A percentile compares a stretch with the other conserved stretches of the same genome.
Evolutionary conservation across 768 basidiomycete species (phyloP).

Genomic region (Hirschioporus abietinus): DNA sequence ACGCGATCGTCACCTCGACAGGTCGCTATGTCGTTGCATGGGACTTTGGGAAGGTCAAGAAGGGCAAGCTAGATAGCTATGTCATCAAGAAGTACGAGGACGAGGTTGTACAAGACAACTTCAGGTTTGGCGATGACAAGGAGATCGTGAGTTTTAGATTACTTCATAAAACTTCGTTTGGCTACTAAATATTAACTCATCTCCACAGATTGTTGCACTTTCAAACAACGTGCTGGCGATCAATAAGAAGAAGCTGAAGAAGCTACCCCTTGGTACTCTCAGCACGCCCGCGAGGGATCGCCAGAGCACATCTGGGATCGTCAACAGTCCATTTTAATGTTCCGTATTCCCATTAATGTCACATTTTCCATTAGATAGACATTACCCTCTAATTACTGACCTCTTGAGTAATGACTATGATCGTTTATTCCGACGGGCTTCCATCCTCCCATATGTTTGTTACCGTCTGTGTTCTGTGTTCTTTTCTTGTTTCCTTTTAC

Average conservation of each 20-base stretch:
- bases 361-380: background rate
- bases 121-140: slow-evolving; percentile 96
- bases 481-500: background rate
- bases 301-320: slow-evolving; percentile 56
- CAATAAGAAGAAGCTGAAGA: slow-evolving; percentile 89
- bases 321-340: slow-evolving; percentile 57
- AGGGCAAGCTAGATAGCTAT: slow-evolving; percentile 85
- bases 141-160: slow-evolving; percentile 66
- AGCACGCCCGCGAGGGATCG: slow-evolving; percentile 38
- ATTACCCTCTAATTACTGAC: background rate
- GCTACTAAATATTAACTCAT: slow-evolving; percentile 8
- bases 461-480: background rate
- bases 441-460: no score
- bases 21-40: slow-evolving; percentile 92
- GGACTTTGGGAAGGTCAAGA: slow-evolving; percentile 96
- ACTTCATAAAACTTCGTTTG: background rate
- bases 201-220: slow-evolving; percentile 82
- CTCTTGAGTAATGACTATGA: background rate
- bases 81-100: slow-evolving; percentile 97
- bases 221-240: slow-evolving; percentile 90
- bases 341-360: background rate
- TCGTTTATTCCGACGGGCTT: background rate
- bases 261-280: slow-evolving; percentile 73
- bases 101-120: slow-evolving; percentile 92
- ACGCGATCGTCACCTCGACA: slow-evolving; percentile 91